Percentiles rank a stretch among this genome's conserved stretches.
Evolutionary conservation across 1,284 basidiomycete genomes (phyloP).

Genomic region (Mycena sp.): DNA sequence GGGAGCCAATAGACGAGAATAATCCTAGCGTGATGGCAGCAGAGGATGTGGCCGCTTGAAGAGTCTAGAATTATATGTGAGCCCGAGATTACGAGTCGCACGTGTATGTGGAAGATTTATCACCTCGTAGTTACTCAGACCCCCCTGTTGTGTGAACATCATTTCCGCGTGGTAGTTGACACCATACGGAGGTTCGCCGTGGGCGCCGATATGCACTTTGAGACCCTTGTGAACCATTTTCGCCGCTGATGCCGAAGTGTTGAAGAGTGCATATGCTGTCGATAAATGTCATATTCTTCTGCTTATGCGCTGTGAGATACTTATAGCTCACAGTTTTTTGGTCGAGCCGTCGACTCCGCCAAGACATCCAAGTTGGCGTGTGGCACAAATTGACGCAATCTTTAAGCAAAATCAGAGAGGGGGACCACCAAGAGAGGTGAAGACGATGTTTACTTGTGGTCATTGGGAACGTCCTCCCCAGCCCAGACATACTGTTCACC

Average conservation of each 20-base stretch:
- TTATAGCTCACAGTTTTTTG: no score
- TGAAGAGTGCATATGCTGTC: constrained; percentile 71
- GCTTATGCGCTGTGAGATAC: constrained; percentile 54
- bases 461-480: constrained; percentile 69
- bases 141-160: constrained; percentile 68
- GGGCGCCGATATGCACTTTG: constrained; percentile 73
- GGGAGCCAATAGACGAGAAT: no score
- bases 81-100: no score
- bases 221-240: no score
- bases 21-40: no score
- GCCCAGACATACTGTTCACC: no score
- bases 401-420: no score
- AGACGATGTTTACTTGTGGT: constrained; percentile 68
- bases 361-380: constrained; percentile 72
- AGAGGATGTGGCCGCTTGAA: no score
- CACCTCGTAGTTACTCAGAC: constrained; percentile 60
- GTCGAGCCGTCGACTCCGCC: constrained; percentile 68
- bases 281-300: background rate
- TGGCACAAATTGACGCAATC: constrained; percentile 67
- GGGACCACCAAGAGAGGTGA: background rate
- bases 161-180: constrained; percentile 81
- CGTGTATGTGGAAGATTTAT: constrained; percentile 57
- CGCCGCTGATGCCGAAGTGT: no score
- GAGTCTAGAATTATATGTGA: no score
- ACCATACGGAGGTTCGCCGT: constrained; percentile 78